Base-by-base conservation (phyloP, 257 asterid genomes). In the Primulina tabacum region DNA sequence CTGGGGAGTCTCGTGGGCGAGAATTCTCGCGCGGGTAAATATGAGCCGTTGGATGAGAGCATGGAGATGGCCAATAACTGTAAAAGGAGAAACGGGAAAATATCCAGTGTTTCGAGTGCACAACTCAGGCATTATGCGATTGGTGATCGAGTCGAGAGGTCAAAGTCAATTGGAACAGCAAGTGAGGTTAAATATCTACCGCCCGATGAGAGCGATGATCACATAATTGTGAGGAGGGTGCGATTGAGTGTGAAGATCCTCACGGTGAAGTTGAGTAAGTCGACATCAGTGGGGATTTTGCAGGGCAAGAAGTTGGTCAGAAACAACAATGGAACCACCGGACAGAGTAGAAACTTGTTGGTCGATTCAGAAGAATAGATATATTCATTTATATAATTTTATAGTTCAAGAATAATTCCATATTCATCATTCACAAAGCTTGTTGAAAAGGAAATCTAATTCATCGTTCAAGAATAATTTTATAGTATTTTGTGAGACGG, bases 261-360 rank as follows among this genome's bases (percentile, higher is more conserved):
- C 40, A 82, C 76, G 32, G 88, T 81, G 30, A 88, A 81, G 81
- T 68, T 87, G 72, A 82, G 76, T 8, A 90, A 85, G 79, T 90
- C 97, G 43, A 86, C 84, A 74, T 90, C 95, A 29, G 75, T 77
- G 89, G 95, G 95, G 57, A 76, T 87, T 77, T 30, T 84, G 71
- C 87, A 75, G 73, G 38, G 87, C 38, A 62, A 68, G 57, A 77
- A 79, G 73, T 75, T 78, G 72, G 67, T 73, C 62, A 69, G 69
- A 71, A 4, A 32, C 34, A 66, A 71, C 16, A 67, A 18, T 65
- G 77, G 69, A 21, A 65, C 50, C 37, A 65, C 50, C 37, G 81
- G 16, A 18, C 71, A 60, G 14, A 71, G 79, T 47, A 72, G 67
- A 47, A 83, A 79, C 64, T 65, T 75, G 73, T 66, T 66, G 56